Evolutionary conservation across 192 early-diverging fungal species (phyloP), one percentile per base, ranked within the genome.

Genomic region (Glomus cerebriforme): DNA sequence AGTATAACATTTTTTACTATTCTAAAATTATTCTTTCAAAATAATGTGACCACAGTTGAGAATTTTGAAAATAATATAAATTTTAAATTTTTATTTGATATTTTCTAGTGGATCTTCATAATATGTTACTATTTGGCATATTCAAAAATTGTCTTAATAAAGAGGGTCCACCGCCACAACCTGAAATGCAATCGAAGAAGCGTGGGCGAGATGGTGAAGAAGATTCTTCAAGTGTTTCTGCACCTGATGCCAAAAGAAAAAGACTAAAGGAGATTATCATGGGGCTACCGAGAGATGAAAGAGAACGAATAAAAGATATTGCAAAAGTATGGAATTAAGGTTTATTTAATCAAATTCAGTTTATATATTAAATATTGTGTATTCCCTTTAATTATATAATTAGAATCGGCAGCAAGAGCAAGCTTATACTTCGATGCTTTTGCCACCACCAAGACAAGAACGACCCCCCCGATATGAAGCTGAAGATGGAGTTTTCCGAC

Each of bases 101-200:
- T 9, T 68, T n/a, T 75, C 8, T 35, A 75, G 73, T 75, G 17
- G 73, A 75, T 17, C 32, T 75, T 31, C 73, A 75, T 34, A 75
- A 75, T 62, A 75, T 45, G 59, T 24, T 75, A 32, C 27, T 75
- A 60, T 37, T 60, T 26, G 73, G 26, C 24, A 75, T 75, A 24
- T 31, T 75, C 13, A 35, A 37, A 22, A 75, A 75, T 75, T 35
- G 58, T 22, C n/a, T 35, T 5, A 7, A 29, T 8, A 75, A 60
- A 10, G 73, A 75, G 10, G 9, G 39, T 26, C 71, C 71, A 15
- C 58, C 32, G 0, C 58, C 32, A 62, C 32, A 29, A 75, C 59
- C 31, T 24, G 22, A 22, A 60, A n/a, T 3, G 27, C 34, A 59
- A 9, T 35, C 37, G 43, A 71, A n/a, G 7, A 71, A 71, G 17